phyloP scores from a whole-genome alignment of 495 filamentous ascomycete genomes.

The Penicillium daleae region DNA sequence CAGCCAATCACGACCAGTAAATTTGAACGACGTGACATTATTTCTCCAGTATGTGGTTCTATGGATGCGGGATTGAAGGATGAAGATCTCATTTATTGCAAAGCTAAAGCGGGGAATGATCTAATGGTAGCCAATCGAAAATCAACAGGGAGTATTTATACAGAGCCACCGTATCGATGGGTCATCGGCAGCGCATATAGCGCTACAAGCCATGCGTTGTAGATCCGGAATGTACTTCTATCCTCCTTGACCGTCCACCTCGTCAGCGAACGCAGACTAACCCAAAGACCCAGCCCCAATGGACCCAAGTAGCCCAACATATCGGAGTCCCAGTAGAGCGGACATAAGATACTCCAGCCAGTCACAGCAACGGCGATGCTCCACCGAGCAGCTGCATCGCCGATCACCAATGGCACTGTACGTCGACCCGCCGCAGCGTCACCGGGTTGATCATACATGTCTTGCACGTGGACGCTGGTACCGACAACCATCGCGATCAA shows the following conservation, averaged over 20 bases:
- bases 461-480: constrained; percentile 51
- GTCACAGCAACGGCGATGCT: neutral
- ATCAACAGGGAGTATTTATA: neutral
- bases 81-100: neutral
- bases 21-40: neutral
- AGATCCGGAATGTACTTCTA: neutral
- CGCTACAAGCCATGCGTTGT: constrained; percentile 2
- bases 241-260: neutral
- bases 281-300: neutral
- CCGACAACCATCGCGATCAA: neutral
- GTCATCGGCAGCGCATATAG: neutral
- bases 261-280: neutral
- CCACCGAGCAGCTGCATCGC: constrained; percentile 40
- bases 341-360: neutral
- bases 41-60: neutral
- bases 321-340: neutral
- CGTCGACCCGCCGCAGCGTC: constrained; percentile 41
- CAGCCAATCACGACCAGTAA: neutral
- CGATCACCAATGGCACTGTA: constrained; percentile 43
- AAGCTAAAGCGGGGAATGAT: neutral
- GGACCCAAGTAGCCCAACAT: neutral
- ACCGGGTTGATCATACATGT: constrained; percentile 45
- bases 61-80: neutral
- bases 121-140: neutral
- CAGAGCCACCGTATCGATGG: neutral